A percentile compares a stretch with the other conserved stretches of the same genome.
These are phyloP conservation scores for Fusarium coffeatum DNA, from an alignment of 2,329 filamentous ascomycete species.

Conservation along the genomic window DNA sequence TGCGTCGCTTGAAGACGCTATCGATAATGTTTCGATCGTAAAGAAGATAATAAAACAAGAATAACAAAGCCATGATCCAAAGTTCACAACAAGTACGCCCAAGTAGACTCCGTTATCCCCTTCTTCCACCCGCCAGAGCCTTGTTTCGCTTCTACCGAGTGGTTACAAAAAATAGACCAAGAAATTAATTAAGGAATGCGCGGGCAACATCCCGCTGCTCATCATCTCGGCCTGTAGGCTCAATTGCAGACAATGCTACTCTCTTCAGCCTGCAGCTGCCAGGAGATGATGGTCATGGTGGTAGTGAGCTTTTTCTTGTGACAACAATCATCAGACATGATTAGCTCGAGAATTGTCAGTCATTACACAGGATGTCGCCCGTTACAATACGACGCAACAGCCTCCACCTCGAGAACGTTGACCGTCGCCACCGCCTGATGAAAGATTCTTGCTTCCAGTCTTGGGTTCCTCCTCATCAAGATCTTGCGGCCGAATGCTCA, in stretches of 20 bases:
- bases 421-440: slow-evolving; percentile 56
- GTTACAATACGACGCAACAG: slow-evolving; percentile 65
- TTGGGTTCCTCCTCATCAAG: slow-evolving; percentile 84
- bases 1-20: slow-evolving; percentile 28
- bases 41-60: slow-evolving; percentile 36
- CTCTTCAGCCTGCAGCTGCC: slow-evolving; percentile 12
- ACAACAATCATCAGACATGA: slow-evolving; percentile 3
- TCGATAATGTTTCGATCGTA: slow-evolving; percentile 20
- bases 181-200: slow-evolving; percentile 38
- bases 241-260: slow-evolving; percentile 6
- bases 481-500: slow-evolving; percentile 90
- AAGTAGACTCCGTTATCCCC: slow-evolving; percentile 47
- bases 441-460: slow-evolving; percentile 66
- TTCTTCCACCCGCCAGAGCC: slow-evolving; percentile 41
- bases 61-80: slow-evolving; percentile 41
- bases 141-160: slow-evolving; percentile 41
- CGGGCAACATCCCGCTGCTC: slow-evolving; percentile 10
- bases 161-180: slow-evolving; percentile 38
- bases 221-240: neutral
- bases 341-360: slow-evolving; percentile 13
- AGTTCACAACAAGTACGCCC: slow-evolving; percentile 47
- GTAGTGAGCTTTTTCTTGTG: slow-evolving; percentile 15
- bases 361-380: slow-evolving; percentile 3
- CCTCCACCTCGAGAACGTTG: slow-evolving; percentile 56
- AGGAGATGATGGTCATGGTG: slow-evolving; percentile 3